Evolutionary conservation across 371 early-diverging fungal genomes (phyloP).

Genomic region (Mortierella polycephala): DNA sequence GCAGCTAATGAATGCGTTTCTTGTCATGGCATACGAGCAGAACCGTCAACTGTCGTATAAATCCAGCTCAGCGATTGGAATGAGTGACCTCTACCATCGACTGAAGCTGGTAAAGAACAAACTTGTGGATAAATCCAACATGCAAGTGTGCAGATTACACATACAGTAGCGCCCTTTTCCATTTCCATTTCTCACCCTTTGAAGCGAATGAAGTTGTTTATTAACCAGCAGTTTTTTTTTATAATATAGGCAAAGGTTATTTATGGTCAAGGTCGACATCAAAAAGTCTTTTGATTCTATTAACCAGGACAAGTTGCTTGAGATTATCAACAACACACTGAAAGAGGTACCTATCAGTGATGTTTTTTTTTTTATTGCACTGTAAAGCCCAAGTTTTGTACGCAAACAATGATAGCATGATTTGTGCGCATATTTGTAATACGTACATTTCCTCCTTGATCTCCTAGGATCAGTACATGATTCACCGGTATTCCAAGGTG

Average conservation of each 20-base stretch:
- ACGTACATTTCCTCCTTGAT: not conserved
- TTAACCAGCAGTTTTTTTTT: no score
- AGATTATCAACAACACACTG: conserved; percentile 63
- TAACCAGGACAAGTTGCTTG: conserved; percentile 71
- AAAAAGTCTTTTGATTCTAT: conserved; percentile 83
- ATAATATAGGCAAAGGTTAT: conserved; percentile 56
- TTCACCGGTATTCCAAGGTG: conserved; percentile 62
- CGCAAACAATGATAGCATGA: not conserved
- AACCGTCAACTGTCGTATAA: conserved; percentile 6
- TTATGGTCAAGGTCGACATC: conserved; percentile 89
- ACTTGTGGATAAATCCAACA: conserved; percentile 12
- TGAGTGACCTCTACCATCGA: conserved; percentile 64
- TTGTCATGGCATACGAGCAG: conserved; percentile 29
- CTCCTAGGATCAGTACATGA: conserved; percentile 67
- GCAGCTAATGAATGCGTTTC: conserved; percentile 19
- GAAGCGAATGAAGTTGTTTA: not conserved
- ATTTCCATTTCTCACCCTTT: no score
- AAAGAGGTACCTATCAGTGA: conserved; percentile 52
- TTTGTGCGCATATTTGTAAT: not conserved
- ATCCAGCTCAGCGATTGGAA: conserved; percentile 22
- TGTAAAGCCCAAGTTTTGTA: not conserved
- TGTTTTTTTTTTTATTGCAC: not conserved
- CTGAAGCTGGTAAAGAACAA: conserved; percentile 61
- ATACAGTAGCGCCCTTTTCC: no score
- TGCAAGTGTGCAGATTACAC: no score